Evolutionary conservation across 164 flowering plant species (phyloP), one percentile per base, ranked within the genome.

Genomic region (Sedum album): DNA sequence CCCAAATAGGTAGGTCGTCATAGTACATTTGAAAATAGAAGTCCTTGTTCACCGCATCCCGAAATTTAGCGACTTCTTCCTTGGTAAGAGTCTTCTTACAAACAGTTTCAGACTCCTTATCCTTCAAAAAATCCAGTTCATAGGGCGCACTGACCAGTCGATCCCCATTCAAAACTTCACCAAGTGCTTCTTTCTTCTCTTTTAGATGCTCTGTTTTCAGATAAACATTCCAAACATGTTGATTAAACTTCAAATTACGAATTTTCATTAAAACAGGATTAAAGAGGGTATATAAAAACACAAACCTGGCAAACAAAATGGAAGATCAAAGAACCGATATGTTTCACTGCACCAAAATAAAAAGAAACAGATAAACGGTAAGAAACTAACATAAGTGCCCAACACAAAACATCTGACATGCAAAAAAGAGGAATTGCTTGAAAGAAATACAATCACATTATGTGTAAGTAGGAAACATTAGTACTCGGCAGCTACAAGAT

Each of bases 141-240:
- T 72, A 67, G 26, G 74, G 74, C 10, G 79, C 79, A 74, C 70
- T 72, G 51, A 79, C 82, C 17, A 79, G 41, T 4, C 81, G 75
- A 67, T 79, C 82, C 7, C 82, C 82, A 77, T 79, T 79, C 63
- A 79, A 61, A 20, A 76, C 72, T 70, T 79, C 82, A 9, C 82
- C 82, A 49, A 79, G 78, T 26, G 78, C 82, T 75, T 74, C 82
- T 33, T 72, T 79, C 69, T 79, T 79, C 39, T 76, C 82, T 60
- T 74, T 72, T 41, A 72, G 44, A 44, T 73, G 72, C 64, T 14
- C 79, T 79, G 75, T 38, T 72, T 70, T 6, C n/a, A 36, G 44
- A 1, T 26, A 7, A 48, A 20, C 53, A 31, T 25, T 15, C 60
- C 17, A 3, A 3, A 7, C n/a, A 36, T 23, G 20, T n/a, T 25